A percentile compares a stretch with the other conserved stretches of the same genome.
These are phyloP conservation scores for Plasmodium inui DNA, from an alignment of 169 alveolate species.

Conservation along the genomic window DNA sequence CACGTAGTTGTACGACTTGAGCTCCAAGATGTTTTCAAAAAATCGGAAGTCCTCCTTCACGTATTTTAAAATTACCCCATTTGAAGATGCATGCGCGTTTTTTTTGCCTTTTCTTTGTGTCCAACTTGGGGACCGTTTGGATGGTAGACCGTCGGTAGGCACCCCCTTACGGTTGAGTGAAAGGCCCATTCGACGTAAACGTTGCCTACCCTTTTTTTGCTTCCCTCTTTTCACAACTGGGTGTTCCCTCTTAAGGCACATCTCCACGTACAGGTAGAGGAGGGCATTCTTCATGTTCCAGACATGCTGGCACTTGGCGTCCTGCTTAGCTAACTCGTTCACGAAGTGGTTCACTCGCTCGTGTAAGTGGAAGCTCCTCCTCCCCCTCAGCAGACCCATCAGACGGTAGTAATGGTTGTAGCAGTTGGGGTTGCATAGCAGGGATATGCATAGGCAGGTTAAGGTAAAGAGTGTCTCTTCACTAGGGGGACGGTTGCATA, in stretches of 20 bases:
- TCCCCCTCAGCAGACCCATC: not conserved
- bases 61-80: conserved; percentile 11
- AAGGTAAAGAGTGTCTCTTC: not conserved
- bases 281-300: conserved; percentile 52
- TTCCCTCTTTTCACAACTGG: not conserved
- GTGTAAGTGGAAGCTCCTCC: not conserved
- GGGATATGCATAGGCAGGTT: conserved; percentile 45
- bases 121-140: not conserved
- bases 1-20: conserved; percentile 58
- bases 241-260: not conserved
- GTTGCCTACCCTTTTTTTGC: not conserved
- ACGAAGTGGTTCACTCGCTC: conserved; percentile 14
- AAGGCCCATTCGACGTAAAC: not conserved
- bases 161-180: not conserved
- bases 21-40: conserved; percentile 36
- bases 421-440: conserved; percentile 33
- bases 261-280: conserved; percentile 30
- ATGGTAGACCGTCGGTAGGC: not conserved
- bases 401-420: conserved; percentile 35
- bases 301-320: conserved; percentile 36
- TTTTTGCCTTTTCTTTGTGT: not conserved
- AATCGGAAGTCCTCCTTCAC: conserved; percentile 5
- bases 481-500: not conserved
- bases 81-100: not conserved
- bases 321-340: conserved; percentile 32